Base-by-base conservation (phyloP, 2,329 filamentous ascomycete genomes). In the Beauveria scarabaeidicola region DNA sequence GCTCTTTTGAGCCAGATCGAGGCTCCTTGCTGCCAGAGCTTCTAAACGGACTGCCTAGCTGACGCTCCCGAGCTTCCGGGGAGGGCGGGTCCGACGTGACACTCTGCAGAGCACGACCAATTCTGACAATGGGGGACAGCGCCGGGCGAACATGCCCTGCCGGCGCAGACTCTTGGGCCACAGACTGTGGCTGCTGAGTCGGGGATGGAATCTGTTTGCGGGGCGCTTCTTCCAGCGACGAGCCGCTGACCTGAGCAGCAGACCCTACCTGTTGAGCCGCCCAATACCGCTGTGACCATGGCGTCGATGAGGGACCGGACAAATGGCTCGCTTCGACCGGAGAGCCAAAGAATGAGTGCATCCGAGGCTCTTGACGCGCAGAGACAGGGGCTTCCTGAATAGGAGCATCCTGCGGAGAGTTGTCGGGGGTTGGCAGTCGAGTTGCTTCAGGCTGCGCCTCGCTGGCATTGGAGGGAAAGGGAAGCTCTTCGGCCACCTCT, bases 31-130 rank as follows among this genome's bases (percentile, higher is more conserved):
- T 72, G 17, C 64, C 71, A 9, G 73, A 73, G 46, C 72, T 70
- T 55, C 78, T 75, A 63, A 85, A 85, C 0, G 82, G 82, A 59
- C 82, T 85, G 15, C 81, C 76, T 2, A 85, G 70, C 11, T 78
- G 76, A 38, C 75, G 74, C 47, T 80, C 78, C n/a, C 74, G 74
- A 7, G 70, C 74, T 54, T 79, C 78, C 1, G 82, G 82, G 0
- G 82, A 84, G 0, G 81, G 80, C 8, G 80, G 79, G 63, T 84
- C 82, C 0, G 81, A 83, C 11, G 82, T 81, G 41, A 85, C 78
- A 61, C 76, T 81, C 65, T 84, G 82, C 15, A 85, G 69, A 32
- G 77, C 81, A 52, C 80, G 74, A 3, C 81, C 82, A 27, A 77
- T 82, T 50, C 81, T 75, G n/a, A 85, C 78, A 40, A 84, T 84